phyloP scores from a whole-genome alignment of 805 yeast species.

The Pichia cabralensis region DNA sequence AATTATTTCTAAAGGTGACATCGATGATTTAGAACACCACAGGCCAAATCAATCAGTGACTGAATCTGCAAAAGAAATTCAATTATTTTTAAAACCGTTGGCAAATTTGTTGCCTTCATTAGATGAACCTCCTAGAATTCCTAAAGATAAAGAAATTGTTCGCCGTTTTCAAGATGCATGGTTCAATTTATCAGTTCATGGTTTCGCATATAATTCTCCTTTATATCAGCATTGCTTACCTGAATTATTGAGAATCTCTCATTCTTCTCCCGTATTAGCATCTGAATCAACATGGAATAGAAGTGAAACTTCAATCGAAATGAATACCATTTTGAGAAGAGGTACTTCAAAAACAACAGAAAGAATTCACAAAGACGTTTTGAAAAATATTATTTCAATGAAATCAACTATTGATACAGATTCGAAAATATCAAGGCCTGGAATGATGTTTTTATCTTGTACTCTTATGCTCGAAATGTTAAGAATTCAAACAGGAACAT shows the following conservation, averaged over 20 bases:
- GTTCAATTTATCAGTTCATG: slow-evolving; percentile 91
- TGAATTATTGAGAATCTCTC: slow-evolving; percentile 63
- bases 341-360: slow-evolving; percentile 79
- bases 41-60: slow-evolving; percentile 67
- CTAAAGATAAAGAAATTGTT: slow-evolving; percentile 40
- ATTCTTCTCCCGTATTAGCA: slow-evolving; percentile 80
- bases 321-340: slow-evolving; percentile 82
- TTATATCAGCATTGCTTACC: slow-evolving; percentile 36
- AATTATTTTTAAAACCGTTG: slow-evolving; percentile 56
- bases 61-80: slow-evolving; percentile 60
- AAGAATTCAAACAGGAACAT: slow-evolving; percentile 71
- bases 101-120: slow-evolving; percentile 63
- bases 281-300: slow-evolving; percentile 71
- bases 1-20: slow-evolving; percentile 73
- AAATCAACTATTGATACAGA: slow-evolving; percentile 34
- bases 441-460: slow-evolving; percentile 81
- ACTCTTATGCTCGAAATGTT: slow-evolving; percentile 68
- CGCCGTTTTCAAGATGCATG: slow-evolving; percentile 77
- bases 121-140: slow-evolving; percentile 32
- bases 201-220: slow-evolving; percentile 55
- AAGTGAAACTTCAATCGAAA: slow-evolving; percentile 84
- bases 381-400: slow-evolving; percentile 39
- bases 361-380: slow-evolving; percentile 58
- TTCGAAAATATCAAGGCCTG: slow-evolving; percentile 53
- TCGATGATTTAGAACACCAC: slow-evolving; percentile 60